These are phyloP conservation scores for Keithomyces neogunnii DNA, from an alignment of 2,329 filamentous ascomycete species.

Conservation along the genomic window DNA sequence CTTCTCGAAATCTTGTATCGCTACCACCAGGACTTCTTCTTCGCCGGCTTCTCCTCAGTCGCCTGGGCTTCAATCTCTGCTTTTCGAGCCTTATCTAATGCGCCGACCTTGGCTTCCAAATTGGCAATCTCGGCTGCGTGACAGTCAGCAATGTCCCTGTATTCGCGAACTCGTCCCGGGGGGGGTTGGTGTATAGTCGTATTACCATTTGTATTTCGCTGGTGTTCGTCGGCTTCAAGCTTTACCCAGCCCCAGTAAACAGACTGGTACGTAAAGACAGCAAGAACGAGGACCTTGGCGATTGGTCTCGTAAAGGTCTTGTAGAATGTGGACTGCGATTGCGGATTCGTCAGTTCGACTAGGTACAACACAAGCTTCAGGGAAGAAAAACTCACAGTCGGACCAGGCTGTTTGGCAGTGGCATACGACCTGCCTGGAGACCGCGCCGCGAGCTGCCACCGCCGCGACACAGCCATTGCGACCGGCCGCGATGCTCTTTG, in stretches of 20 bases:
- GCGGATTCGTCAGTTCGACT: not conserved
- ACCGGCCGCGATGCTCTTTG: not conserved
- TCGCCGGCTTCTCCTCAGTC: conserved; percentile 1
- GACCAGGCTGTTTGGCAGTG: conserved; percentile 16
- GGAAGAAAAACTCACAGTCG: conserved; percentile 13
- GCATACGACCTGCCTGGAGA: conserved; percentile 14
- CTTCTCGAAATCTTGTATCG: not conserved
- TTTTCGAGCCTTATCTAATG: conserved; percentile 18
- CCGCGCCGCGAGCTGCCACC: not conserved
- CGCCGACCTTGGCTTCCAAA: conserved; percentile 29
- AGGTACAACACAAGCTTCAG: not conserved
- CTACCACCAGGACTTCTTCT: conserved; percentile 13
- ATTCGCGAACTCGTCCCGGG: not conserved
- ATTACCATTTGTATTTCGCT: conserved; percentile 50
- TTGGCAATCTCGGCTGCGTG: conserved; percentile 22
- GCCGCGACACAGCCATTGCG: not conserved
- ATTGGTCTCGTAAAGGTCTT: conserved; percentile 65
- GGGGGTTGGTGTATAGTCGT: conserved; percentile 11
- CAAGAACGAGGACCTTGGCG: conserved; percentile 64
- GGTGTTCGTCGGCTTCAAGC: conserved; percentile 63
- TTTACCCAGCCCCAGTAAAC: conserved; percentile 67
- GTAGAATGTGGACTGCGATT: conserved; percentile 56
- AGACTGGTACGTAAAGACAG: conserved; percentile 72
- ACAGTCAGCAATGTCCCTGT: not conserved
- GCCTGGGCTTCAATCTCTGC: not conserved